Conservation (phyloP, 2,329 filamentous ascomycete species). For the Acrocalymma vagum region DNA sequence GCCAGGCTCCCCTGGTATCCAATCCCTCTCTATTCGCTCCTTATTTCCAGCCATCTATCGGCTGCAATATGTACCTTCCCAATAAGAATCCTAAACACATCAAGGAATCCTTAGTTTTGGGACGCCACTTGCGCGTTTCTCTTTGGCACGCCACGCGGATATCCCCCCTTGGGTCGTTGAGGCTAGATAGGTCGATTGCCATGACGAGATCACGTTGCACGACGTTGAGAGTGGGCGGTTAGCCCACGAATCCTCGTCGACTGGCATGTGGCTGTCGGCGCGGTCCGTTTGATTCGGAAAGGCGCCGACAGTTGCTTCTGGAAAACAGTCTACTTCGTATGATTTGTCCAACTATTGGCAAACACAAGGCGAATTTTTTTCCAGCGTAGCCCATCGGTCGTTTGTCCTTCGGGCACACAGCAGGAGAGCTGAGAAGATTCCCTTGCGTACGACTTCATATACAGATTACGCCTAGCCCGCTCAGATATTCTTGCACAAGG, state of each 20-base stretch:
- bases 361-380: background rate
- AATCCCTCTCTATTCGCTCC: too few relatives aligned
- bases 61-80: conserved; percentile 2
- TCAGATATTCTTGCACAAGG: too few relatives aligned
- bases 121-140: conserved; percentile 1
- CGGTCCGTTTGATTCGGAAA: conserved; percentile 8
- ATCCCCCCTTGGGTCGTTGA: conserved; percentile 1
- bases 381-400: background rate
- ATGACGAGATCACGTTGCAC: conserved; percentile 1
- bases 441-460: conserved; percentile 1
- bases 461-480: too few relatives aligned
- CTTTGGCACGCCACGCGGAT: conserved; percentile 4
- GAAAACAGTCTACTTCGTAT: background rate
- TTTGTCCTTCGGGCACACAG: background rate
- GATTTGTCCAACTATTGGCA: conserved; percentile 4
- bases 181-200: background rate
- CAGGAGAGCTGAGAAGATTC: background rate
- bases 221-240: conserved; percentile 2
- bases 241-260: background rate
- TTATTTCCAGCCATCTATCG: conserved; percentile 2
- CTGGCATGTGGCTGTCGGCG: background rate
- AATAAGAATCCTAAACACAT: too few relatives aligned
- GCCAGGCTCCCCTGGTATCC: too few relatives aligned
- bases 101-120: too few relatives aligned
- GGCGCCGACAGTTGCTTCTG: conserved; percentile 2